phyloP scores from a whole-genome alignment of 2,329 filamentous ascomycete species.

The Fonsecaea pedrosoi region DNA sequence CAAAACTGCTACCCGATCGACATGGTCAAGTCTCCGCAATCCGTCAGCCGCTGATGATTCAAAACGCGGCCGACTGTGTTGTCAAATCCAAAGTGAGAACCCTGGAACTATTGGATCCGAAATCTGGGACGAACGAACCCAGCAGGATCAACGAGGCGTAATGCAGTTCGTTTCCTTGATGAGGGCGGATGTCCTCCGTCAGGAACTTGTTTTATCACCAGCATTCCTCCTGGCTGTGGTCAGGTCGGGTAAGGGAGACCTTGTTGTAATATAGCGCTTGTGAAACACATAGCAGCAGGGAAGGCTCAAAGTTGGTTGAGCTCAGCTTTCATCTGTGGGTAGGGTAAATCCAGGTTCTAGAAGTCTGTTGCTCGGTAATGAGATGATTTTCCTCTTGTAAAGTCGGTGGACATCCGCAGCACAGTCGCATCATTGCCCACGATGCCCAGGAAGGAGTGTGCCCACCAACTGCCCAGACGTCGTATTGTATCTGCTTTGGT shows the following conservation, averaged over 20 bases:
- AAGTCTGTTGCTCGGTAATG: background rate
- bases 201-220: slow-evolving; percentile 10
- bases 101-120: background rate
- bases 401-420: background rate
- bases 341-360: background rate
- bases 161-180: background rate
- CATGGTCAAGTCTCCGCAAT: background rate
- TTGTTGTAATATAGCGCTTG: slow-evolving; percentile 20
- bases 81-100: background rate
- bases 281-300: slow-evolving; percentile 1
- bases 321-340: background rate
- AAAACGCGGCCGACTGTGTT: background rate
- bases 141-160: slow-evolving; percentile 5
- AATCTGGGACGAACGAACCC: background rate
- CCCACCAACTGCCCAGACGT: background rate
- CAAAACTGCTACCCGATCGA: background rate
- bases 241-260: slow-evolving; percentile 24
- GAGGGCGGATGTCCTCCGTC: slow-evolving; percentile 8
- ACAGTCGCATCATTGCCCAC: background rate
- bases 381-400: background rate
- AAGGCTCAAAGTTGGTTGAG: background rate
- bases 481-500: background rate
- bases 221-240: slow-evolving; percentile 23
- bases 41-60: background rate
- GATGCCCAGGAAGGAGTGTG: background rate